Evolutionary conservation across 257 asterid genomes (phyloP).

Genomic region (Capsicum chinense): DNA sequence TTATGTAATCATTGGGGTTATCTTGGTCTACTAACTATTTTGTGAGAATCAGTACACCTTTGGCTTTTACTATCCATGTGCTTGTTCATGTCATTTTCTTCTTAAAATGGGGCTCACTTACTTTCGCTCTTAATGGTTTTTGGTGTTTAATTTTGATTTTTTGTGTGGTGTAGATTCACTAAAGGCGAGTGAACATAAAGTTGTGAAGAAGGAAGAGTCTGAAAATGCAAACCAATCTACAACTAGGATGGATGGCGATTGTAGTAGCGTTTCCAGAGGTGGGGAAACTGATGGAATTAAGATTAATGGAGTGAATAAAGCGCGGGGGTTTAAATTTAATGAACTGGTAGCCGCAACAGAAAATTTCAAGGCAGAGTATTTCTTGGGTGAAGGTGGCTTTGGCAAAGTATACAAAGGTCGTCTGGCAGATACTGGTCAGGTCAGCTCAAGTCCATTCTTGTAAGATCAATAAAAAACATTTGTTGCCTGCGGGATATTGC

Average conservation of each 20-base stretch:
- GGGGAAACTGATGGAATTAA: constrained; percentile 28
- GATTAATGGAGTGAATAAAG: constrained; percentile 32
- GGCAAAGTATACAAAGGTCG: constrained; percentile 69
- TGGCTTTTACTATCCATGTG: constrained; percentile 27
- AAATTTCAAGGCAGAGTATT: constrained; percentile 52
- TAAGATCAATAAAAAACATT: not conserved
- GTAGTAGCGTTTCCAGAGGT: constrained; percentile 32
- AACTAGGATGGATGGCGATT: constrained; percentile 31
- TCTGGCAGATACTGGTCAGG: constrained; percentile 58
- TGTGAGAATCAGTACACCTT: constrained; percentile 30
- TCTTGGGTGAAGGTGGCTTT: constrained; percentile 78
- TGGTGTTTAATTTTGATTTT: constrained; percentile 25
- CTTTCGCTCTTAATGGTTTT: constrained; percentile 8
- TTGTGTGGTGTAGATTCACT: constrained; percentile 41
- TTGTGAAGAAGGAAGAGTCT: constrained; percentile 45
- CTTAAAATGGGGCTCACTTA: constrained; percentile 16
- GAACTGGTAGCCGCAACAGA: constrained; percentile 57
- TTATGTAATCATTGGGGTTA: constrained; percentile 34
- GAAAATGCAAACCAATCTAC: constrained; percentile 39
- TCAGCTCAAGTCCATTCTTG: constrained; percentile 34
- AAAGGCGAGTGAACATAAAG: constrained; percentile 40
- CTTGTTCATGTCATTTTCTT: constrained; percentile 29
- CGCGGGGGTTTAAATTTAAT: constrained; percentile 35
- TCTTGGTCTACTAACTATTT: not conserved
- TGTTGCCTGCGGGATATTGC: not conserved